Evolutionary conservation across 768 basidiomycete species (phyloP).

Genomic region (Russula emetica): DNA sequence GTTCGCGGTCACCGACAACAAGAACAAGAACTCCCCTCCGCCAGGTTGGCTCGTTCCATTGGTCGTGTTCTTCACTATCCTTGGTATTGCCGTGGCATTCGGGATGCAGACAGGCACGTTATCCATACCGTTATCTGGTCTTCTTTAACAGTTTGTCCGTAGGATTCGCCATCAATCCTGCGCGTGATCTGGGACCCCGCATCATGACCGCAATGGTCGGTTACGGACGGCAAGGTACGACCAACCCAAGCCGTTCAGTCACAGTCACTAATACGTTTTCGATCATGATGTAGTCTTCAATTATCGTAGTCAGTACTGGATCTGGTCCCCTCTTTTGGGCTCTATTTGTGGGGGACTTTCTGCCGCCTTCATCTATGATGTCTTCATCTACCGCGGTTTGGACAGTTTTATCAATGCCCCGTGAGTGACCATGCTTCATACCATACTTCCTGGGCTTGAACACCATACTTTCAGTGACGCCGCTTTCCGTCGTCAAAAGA

Average conservation of each 20-base stretch:
- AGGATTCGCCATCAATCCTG: slow-evolving; percentile 65
- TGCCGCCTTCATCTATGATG: slow-evolving; percentile 56
- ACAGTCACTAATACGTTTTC: neutral
- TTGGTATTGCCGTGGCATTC: slow-evolving; percentile 55
- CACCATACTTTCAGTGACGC: slow-evolving; percentile 6
- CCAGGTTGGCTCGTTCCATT: slow-evolving; percentile 52
- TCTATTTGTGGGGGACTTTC: slow-evolving; percentile 56
- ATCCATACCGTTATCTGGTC: neutral
- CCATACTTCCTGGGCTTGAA: neutral
- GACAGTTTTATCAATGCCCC: slow-evolving; percentile 53
- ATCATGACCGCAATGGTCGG: slow-evolving; percentile 68
- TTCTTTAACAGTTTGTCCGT: neutral
- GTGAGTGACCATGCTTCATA: slow-evolving; percentile 35
- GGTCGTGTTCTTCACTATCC: slow-evolving; percentile 50
- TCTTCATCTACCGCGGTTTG: slow-evolving; percentile 50
- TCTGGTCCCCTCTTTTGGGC: slow-evolving; percentile 62
- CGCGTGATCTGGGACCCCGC: slow-evolving; percentile 68
- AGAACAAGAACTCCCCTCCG: slow-evolving; percentile 45
- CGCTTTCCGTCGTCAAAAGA: slow-evolving; percentile 3
- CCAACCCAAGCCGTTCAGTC: neutral
- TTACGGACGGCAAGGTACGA: slow-evolving; percentile 49
- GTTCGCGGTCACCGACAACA: slow-evolving; percentile 50
- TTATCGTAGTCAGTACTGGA: slow-evolving; percentile 59
- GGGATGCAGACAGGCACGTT: slow-evolving; percentile 52
- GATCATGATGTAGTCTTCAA: slow-evolving; percentile 39